These are phyloP conservation scores for Clarireedia hainanense DNA, from an alignment of 2,329 filamentous ascomycete species.

Conservation along the genomic window DNA sequence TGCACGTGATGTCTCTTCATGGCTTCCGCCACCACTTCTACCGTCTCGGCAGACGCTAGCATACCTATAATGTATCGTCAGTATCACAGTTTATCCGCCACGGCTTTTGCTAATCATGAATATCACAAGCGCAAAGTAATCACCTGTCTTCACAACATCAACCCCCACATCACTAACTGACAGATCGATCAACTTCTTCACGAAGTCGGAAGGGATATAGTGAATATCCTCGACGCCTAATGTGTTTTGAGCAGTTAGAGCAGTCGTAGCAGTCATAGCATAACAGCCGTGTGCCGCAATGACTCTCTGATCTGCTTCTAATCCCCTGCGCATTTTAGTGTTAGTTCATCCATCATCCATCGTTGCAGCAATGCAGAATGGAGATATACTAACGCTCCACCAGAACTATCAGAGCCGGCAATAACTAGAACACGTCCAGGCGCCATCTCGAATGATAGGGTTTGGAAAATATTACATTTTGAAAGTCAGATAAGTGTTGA, in stretches of 20 bases:
- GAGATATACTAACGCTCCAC: constrained; percentile 55
- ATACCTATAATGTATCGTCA: constrained; percentile 50
- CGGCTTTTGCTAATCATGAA: background rate
- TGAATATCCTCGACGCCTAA: constrained; percentile 76
- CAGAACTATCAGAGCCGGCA: constrained; percentile 67
- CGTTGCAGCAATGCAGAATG: constrained; percentile 4
- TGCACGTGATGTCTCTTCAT: constrained; percentile 50
- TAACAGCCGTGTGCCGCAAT: constrained; percentile 89
- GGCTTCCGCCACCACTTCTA: constrained; percentile 59
- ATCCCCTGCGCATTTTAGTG: constrained; percentile 50
- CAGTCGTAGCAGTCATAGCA: constrained; percentile 92
- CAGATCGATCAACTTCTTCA: constrained; percentile 77
- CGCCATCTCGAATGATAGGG: constrained; percentile 17
- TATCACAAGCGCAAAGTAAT: constrained; percentile 25
- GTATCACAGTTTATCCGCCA: background rate
- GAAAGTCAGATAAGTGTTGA: background rate
- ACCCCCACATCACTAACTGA: constrained; percentile 77
- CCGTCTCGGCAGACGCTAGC: constrained; percentile 66
- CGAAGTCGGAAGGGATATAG: constrained; percentile 67
- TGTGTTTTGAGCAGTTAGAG: constrained; percentile 94
- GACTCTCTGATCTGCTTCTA: constrained; percentile 94
- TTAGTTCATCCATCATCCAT: constrained; percentile 9
- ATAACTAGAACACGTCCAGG: constrained; percentile 54
- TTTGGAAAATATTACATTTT: background rate
- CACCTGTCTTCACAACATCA: constrained; percentile 89